Evolutionary conservation across 371 early-diverging fungal genomes (phyloP).

Genomic region (Chytridium lagenaria): DNA sequence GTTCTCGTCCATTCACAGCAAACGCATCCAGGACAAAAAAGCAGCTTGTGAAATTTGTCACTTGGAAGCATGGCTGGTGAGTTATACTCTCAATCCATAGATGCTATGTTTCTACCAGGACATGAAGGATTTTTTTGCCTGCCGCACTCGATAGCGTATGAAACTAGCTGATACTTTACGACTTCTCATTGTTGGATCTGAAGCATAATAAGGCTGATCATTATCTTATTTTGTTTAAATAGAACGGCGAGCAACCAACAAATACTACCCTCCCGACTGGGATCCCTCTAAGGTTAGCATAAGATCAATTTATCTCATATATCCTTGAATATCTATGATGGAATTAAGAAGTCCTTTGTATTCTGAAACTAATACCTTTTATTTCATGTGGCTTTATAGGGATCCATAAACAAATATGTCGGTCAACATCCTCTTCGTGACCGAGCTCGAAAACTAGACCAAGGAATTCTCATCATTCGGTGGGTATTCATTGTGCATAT

Average conservation of each 20-base stretch:
- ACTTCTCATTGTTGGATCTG: no score
- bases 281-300: conserved; percentile 58
- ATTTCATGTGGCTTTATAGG: conserved; percentile 23
- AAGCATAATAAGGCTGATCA: no score
- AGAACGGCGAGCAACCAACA: conserved; percentile 57
- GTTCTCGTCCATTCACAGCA: neutral
- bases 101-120: neutral
- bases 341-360: neutral
- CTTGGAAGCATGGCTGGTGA: conserved; percentile 5
- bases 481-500: conserved; percentile 32
- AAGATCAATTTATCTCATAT: conserved; percentile 10
- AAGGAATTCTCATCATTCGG: conserved; percentile 89
- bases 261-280: conserved; percentile 64
- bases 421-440: conserved; percentile 90
- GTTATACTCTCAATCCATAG: neutral
- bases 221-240: no score
- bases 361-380: neutral
- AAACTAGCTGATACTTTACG: no score
- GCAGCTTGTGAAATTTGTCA: conserved; percentile 10
- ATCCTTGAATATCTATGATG: no score
- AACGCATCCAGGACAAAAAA: neutral
- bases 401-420: conserved; percentile 79
- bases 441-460: conserved; percentile 85
- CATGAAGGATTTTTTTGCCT: no score
- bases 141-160: no score